Evolutionary conservation across 331 rosid genomes (phyloP).

Genomic region (Malus hybrid): DNA sequence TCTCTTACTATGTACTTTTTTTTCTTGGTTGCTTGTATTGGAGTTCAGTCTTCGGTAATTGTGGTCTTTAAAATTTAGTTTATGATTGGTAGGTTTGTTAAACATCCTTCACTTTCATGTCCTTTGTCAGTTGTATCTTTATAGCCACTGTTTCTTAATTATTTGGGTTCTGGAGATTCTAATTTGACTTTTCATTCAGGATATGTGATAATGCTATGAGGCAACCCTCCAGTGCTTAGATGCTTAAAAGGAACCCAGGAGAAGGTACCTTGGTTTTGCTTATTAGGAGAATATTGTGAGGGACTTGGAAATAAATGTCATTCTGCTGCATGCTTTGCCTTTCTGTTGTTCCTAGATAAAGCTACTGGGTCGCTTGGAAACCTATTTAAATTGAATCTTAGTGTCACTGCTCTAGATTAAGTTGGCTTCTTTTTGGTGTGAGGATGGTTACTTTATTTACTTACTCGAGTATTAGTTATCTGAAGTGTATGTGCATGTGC

Average conservation of each 20-base stretch:
- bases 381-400: background rate
- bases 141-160: slow-evolving; percentile 16
- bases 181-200: slow-evolving; percentile 92
- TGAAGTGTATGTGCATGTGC: background rate
- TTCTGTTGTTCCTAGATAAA: background rate
- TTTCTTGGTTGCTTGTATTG: background rate
- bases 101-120: slow-evolving; percentile 13
- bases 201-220: slow-evolving; percentile 68
- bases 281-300: slow-evolving; percentile 68
- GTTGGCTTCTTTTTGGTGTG: background rate
- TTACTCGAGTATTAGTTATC: background rate
- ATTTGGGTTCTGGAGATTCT: slow-evolving; percentile 63
- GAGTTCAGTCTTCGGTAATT: background rate
- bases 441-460: slow-evolving; percentile 2
- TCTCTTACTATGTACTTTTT: background rate
- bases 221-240: slow-evolving; percentile 87
- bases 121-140: slow-evolving; percentile 3
- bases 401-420: background rate
- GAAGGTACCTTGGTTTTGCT: slow-evolving; percentile 99
- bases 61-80: background rate
- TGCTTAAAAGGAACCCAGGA: slow-evolving; percentile 88
- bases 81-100: slow-evolving; percentile 19
- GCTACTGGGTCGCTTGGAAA: background rate
- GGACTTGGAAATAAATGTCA: slow-evolving; percentile 22
- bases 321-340: slow-evolving; percentile 8